Conservation (phyloP, 2,329 filamentous ascomycete genomes). For the Mycosphaerella sp. region DNA sequence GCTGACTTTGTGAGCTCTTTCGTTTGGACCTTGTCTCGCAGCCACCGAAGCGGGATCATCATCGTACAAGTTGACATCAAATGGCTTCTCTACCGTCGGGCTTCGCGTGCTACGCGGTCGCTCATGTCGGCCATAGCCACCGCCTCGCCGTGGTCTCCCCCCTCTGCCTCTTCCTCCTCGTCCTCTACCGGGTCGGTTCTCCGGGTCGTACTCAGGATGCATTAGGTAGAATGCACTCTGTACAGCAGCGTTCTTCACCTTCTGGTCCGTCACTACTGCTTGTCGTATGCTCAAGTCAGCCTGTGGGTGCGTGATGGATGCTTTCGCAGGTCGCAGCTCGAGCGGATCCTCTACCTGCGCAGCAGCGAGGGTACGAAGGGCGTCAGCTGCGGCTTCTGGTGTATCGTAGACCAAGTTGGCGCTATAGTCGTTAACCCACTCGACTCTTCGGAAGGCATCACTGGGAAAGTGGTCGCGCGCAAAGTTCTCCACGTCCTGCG, state of each 20-base stretch:
- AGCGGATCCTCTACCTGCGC: conserved; percentile 38
- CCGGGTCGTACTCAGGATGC: conserved; percentile 81
- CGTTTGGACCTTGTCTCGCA: conserved; percentile 2
- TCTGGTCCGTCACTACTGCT: conserved; percentile 69
- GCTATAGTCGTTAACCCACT: conserved; percentile 93
- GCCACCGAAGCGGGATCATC: conserved; percentile 46
- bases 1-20: conserved; percentile 6
- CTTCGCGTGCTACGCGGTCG: conserved; percentile 31
- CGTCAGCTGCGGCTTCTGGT: conserved; percentile 47
- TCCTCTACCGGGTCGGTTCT: conserved; percentile 55
- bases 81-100: conserved; percentile 39
- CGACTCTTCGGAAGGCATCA: conserved; percentile 56
- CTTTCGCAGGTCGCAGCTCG: conserved; percentile 60
- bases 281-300: conserved; percentile 64
- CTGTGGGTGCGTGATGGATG: conserved; percentile 60
- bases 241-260: conserved; percentile 68
- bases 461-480: conserved; percentile 54
- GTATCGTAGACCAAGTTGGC: conserved; percentile 75
- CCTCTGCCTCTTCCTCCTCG: conserved; percentile 22
- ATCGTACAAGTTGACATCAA: conserved; percentile 77
- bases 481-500: conserved; percentile 71
- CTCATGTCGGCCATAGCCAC: conserved; percentile 49
- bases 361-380: conserved; percentile 47
- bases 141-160: conserved; percentile 46
- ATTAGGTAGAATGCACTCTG: conserved; percentile 87